phyloP scores from a whole-genome alignment of 2,329 filamentous ascomycete genomes.

The Curvularia sp. region DNA sequence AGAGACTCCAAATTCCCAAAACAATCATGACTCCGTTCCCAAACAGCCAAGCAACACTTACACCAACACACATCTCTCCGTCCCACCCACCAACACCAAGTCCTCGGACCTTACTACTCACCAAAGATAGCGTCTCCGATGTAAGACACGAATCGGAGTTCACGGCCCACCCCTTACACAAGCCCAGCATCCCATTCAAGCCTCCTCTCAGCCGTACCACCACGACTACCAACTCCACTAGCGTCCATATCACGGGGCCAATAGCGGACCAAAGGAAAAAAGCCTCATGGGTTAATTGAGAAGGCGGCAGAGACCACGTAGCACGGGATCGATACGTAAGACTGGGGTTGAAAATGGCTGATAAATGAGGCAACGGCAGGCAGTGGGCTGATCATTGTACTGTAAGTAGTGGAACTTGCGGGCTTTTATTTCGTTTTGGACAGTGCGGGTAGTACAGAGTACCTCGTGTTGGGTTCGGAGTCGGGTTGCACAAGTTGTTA shows the following conservation, averaged over 20 bases:
- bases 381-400: not conserved
- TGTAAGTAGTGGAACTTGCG: constrained; percentile 13
- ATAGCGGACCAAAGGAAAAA: not conserved
- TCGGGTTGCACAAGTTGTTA: not conserved
- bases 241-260: not conserved
- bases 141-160: constrained; percentile 41
- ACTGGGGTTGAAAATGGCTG: constrained; percentile 2
- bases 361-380: not conserved
- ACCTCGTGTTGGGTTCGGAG: not conserved
- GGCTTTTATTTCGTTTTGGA: not conserved
- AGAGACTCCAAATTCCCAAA: not conserved
- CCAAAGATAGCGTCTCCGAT: constrained; percentile 8
- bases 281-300: not conserved
- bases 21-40: not conserved
- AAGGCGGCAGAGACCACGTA: not conserved
- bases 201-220: constrained; percentile 1
- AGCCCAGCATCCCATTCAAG: not conserved
- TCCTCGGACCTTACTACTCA: constrained; percentile 8
- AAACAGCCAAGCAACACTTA: not conserved
- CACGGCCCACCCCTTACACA: constrained; percentile 17
- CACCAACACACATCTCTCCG: constrained; percentile 14
- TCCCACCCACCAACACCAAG: constrained; percentile 23
- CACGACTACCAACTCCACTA: not conserved
- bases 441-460: not conserved
- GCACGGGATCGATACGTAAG: constrained; percentile 8